Percentiles rank a stretch among this genome's conserved stretches.
phyloP scores from a whole-genome alignment of 2,329 filamentous ascomycete genomes.

The Sclerotinia spermophila region DNA sequence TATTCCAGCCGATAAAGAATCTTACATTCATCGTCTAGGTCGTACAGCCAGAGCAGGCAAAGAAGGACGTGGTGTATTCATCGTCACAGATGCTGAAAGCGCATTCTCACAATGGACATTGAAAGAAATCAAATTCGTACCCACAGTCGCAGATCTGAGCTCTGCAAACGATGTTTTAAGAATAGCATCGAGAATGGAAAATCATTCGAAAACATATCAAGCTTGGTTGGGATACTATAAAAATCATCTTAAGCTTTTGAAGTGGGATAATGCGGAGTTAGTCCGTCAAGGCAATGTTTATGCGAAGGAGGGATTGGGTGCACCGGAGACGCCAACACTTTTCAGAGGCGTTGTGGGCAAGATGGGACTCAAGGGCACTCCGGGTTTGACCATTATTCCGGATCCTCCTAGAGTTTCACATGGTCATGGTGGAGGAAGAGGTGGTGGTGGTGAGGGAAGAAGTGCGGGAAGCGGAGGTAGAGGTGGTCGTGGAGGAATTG shows the following conservation, averaged over 20 bases:
- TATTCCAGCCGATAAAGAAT: conserved; percentile 59
- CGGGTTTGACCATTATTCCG: conserved; percentile 47
- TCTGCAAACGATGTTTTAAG: conserved; percentile 39
- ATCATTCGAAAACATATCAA: conserved; percentile 51
- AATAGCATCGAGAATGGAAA: conserved; percentile 45
- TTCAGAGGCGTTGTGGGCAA: conserved; percentile 49
- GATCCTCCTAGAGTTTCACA: conserved; percentile 38
- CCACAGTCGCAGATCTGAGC: conserved; percentile 46
- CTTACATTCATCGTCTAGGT: conserved; percentile 74
- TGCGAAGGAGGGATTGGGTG: conserved; percentile 47
- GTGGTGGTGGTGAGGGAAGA: conserved; percentile 21
- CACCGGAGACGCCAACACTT: conserved; percentile 46
- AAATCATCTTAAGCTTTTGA: conserved; percentile 44
- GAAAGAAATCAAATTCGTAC: conserved; percentile 52
- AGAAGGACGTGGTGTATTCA: conserved; percentile 66
- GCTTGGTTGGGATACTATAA: conserved; percentile 56
- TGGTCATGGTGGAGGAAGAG: conserved; percentile 24
- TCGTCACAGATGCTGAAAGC: conserved; percentile 55
- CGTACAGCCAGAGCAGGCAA: conserved; percentile 74
- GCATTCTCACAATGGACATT: conserved; percentile 51
- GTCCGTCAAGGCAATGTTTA: conserved; percentile 51
- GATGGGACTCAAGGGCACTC: conserved; percentile 54
- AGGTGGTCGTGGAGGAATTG: conserved; percentile 15
- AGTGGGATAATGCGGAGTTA: conserved; percentile 39
- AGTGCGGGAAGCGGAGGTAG: conserved; percentile 9